Evolutionary conservation across 768 basidiomycete genomes (phyloP), one percentile per base, ranked within the genome.

Genomic region (Antrodiella citrinella): DNA sequence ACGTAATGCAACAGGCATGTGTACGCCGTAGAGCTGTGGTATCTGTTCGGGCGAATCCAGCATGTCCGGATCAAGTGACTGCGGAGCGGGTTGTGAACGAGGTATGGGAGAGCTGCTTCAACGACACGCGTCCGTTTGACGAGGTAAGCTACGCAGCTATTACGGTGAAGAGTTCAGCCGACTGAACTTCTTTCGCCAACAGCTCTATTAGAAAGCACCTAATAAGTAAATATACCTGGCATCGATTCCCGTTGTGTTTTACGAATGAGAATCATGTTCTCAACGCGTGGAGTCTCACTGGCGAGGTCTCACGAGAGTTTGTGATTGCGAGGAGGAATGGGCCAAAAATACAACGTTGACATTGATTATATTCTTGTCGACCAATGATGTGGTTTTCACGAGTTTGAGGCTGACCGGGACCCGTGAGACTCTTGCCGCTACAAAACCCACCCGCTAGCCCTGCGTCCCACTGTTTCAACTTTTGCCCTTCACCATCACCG

Each of bases 21-120:
- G 91, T 96, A 19, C 86, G 92, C 47, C 79, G 94, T 35, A 76
- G 93, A 54, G 91, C 95, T 5, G 72, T 90, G 10, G 64, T 84
- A 26, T 95, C 92, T 2, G 90, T 99, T 2, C 69, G 72, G 35
- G 78, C 77, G 15, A 94, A 97, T 64, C 84, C 91, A 11, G 72
- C 76, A 19, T 97, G 94, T 62, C 82, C 83, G 1, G 79, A 85
- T 59, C 66, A 72, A 35, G 87, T 75, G 4, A 72, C 86, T 21
- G 95, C 94, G 11, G 91, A 93, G 64, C 77, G 78, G 51, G 92
- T 83, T 1, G 94, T 98, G 43, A 96, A 97, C 57, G 90, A 96
- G 64, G 95, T 95, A 26, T 99, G 90, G 87, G 92, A 92, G 61
- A 92, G 90, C 57, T 99, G 95, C 66, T 93, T 90, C 67, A 84